These are phyloP conservation scores for Zarea fungicola DNA, from an alignment of 2,329 filamentous ascomycete genomes.

Conservation along the genomic window DNA sequence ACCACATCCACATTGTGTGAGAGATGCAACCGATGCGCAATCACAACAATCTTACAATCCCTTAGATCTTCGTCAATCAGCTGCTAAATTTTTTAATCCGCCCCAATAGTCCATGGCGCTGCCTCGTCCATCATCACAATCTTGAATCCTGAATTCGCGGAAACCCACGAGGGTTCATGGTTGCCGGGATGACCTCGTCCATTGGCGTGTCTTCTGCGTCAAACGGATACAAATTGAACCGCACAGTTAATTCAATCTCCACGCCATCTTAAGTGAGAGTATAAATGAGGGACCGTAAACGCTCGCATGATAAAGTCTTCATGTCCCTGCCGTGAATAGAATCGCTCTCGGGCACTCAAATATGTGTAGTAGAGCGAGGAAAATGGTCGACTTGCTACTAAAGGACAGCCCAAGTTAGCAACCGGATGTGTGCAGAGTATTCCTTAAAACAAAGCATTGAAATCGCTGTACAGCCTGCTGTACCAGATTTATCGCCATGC, in stretches of 20 bases:
- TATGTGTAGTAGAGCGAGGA: not conserved
- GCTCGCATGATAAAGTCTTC: not conserved
- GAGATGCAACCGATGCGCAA: constrained; percentile 7
- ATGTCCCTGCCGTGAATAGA: not conserved
- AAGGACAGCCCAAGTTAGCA: not conserved
- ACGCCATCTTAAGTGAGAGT: not conserved
- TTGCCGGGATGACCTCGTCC: not conserved
- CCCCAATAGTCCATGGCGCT: not conserved
- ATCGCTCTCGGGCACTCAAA: not conserved
- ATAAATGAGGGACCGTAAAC: not conserved
- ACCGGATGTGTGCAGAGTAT: not conserved
- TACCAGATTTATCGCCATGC: not conserved
- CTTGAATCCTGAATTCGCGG: not conserved
- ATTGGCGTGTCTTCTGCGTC: not conserved
- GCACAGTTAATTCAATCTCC: not conserved
- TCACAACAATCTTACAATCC: not conserved
- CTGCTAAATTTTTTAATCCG: not conserved
- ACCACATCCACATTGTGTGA: not conserved
- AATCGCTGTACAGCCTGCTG: not conserved
- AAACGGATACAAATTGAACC: constrained; percentile 1
- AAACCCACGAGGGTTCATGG: not conserved
- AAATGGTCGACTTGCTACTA: constrained; percentile 2
- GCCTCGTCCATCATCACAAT: constrained; percentile 8
- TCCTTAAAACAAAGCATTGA: not conserved
- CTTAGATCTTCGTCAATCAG: not conserved